Conservation (phyloP, 441 rosid genomes). For the Bocquillonia castaneifolia region DNA sequence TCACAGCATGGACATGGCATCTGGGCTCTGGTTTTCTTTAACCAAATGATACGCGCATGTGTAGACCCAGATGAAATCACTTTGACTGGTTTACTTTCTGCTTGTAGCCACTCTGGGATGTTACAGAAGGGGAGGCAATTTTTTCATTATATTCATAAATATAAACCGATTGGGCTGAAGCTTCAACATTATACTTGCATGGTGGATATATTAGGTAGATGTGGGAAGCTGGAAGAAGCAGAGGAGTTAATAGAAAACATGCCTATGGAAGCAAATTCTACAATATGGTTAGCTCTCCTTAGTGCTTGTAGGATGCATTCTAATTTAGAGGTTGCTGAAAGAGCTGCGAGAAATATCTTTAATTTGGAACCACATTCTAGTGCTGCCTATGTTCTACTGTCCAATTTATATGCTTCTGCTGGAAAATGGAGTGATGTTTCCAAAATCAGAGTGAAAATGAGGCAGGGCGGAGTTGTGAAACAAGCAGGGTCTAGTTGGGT, state of each 20-base stretch:
- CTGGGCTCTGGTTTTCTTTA: conserved; percentile 47
- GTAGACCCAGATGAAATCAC: conserved; percentile 63
- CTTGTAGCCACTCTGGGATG: conserved; percentile 64
- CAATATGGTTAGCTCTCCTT: conserved; percentile 57
- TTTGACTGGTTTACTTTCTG: conserved; percentile 62
- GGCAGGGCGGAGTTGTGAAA: conserved; percentile 46
- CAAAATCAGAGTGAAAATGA: conserved; percentile 54
- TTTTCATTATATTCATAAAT: conserved; percentile 37
- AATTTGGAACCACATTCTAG: conserved; percentile 49
- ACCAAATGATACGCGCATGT: conserved; percentile 57
- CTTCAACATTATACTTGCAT: conserved; percentile 64
- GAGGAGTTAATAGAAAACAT: conserved; percentile 42
- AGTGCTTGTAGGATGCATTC: conserved; percentile 59
- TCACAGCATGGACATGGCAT: conserved; percentile 65
- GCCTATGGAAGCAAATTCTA: conserved; percentile 52
- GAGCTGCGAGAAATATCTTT: conserved; percentile 41
- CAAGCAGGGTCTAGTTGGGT: conserved; percentile 73
- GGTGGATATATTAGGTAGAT: conserved; percentile 66
- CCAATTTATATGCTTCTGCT: conserved; percentile 59
- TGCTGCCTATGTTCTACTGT: conserved; percentile 55
- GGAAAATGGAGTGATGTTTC: conserved; percentile 60
- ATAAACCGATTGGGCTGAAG: conserved; percentile 42
- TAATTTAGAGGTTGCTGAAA: conserved; percentile 46
- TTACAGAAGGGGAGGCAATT: conserved; percentile 53
- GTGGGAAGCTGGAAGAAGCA: conserved; percentile 55